Evolutionary conservation across 805 yeast genomes (phyloP), one percentile per base, ranked within the genome.

Genomic region (Starmerella kuoi): DNA sequence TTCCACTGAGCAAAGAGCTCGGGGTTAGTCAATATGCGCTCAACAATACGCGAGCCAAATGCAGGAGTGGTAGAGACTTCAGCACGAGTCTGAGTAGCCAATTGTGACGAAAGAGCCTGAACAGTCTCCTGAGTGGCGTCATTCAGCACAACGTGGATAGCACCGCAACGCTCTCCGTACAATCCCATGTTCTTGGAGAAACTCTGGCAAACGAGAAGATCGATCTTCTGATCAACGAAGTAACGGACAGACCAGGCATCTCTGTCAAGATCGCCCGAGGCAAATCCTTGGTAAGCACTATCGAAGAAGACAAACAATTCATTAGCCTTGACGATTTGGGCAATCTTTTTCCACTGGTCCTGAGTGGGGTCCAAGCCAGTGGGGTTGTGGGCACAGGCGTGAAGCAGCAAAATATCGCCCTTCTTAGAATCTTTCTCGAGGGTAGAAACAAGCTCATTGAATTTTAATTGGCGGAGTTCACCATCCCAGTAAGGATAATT

Each of bases 141-240:
- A 20, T 63, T 55, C 6, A 63, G 56, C 9, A 84, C 73, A 20
- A 87, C 60, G 58, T 87, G 95, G 61, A 88, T 73, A 21, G 91
- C 93, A 49, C 98, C 98, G 26, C 80, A 85, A 68, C 98, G 80
- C 69, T 88, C 97, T 62, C 97, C 97, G 60, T 88, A 88, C 76
- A 88, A 79, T 51, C 97, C 97, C 57, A 82, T 82, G 65, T 91
- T 88, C 64, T 88, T 88, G 43, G 97, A 95, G 63, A 88, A 88
- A 8, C 95, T 86, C 69, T 88, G 98, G 64, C 95, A 86, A 44
- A 88, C 72, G 25, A 84, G 56, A 41, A 82, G 62, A 44, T 88
- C 87, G 50, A 69, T 60, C 30, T 68, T 65, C 42, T 65, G 66
- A 17, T 64, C 61, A 31, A 68, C 62, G 45, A 76, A 70, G 58